These are phyloP conservation scores for Orbilia brochopaga DNA, from an alignment of 2,329 filamentous ascomycete species.

Conservation along the genomic window DNA sequence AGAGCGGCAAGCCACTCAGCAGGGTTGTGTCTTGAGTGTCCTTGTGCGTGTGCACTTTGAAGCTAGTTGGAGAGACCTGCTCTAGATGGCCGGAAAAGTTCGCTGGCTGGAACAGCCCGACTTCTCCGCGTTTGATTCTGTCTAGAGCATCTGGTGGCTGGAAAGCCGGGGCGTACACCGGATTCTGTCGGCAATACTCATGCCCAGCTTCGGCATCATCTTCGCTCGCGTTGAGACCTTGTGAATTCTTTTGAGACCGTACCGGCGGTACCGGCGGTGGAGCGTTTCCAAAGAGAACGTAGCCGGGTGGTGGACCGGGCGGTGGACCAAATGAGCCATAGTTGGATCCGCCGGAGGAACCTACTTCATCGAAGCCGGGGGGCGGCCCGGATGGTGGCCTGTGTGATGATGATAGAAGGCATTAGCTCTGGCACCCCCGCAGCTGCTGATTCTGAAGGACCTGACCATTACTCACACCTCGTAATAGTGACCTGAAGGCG, in stretches of 20 bases:
- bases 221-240: slow-evolving; percentile 67
- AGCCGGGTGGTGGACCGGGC: slow-evolving; percentile 43
- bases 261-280: slow-evolving; percentile 30
- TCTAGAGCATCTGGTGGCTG: slow-evolving; percentile 61
- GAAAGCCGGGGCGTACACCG: slow-evolving; percentile 65
- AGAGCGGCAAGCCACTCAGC: slow-evolving; percentile 72
- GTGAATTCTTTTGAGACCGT: slow-evolving; percentile 33
- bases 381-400: slow-evolving; percentile 31
- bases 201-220: slow-evolving; percentile 70
- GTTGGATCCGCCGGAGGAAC: slow-evolving; percentile 22
- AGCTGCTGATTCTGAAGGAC: neutral
- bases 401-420: neutral
- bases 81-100: slow-evolving; percentile 62
- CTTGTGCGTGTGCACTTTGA: slow-evolving; percentile 57
- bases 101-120: slow-evolving; percentile 64
- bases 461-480: slow-evolving; percentile 14
- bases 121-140: slow-evolving; percentile 63
- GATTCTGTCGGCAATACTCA: slow-evolving; percentile 69
- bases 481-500: slow-evolving; percentile 7
- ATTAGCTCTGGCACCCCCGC: neutral
- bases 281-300: slow-evolving; percentile 34
- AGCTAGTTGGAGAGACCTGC: slow-evolving; percentile 59
- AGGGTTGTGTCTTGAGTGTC: slow-evolving; percentile 66
- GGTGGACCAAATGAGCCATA: slow-evolving; percentile 28
- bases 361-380: slow-evolving; percentile 25